phyloP scores from a whole-genome alignment of 805 yeast species.

The Yamadazyma phyllophila region DNA sequence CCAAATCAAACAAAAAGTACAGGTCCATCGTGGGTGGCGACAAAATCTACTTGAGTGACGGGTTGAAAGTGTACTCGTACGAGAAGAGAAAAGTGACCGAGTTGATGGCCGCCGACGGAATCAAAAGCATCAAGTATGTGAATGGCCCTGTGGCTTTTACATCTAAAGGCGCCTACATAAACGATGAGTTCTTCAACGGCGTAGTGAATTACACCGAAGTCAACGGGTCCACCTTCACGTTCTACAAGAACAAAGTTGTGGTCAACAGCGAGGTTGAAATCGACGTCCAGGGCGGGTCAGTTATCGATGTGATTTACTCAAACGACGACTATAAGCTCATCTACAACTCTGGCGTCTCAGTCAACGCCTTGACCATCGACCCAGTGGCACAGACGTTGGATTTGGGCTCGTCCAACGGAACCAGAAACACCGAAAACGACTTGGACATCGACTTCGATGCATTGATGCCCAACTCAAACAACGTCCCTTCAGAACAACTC shows the following conservation, averaged over 20 bases:
- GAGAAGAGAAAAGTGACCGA: constrained; percentile 1
- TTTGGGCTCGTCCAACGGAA: neutral
- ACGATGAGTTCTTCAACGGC: neutral
- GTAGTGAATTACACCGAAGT: neutral
- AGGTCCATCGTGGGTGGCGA: constrained; percentile 6
- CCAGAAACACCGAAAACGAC: neutral
- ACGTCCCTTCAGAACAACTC: constrained; percentile 3
- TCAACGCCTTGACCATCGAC: neutral
- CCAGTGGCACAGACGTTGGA: constrained; percentile 1
- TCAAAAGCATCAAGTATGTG: neutral
- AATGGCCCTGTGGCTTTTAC: constrained; percentile 1
- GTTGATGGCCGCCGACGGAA: neutral
- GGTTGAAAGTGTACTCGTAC: neutral
- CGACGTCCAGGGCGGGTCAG: neutral
- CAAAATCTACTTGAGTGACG: constrained; percentile 6
- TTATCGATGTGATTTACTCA: constrained; percentile 2
- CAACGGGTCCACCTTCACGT: neutral
- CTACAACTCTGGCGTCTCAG: constrained; percentile 6
- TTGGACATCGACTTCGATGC: constrained; percentile 13
- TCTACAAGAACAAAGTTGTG: neutral
- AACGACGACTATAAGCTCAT: constrained; percentile 2
- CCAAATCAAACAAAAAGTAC: constrained; percentile 2
- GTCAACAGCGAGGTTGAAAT: neutral
- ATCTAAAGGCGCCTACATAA: neutral
- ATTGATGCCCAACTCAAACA: constrained; percentile 15